Evolutionary conservation across 805 yeast genomes (phyloP), one percentile per base, ranked within the genome.

Genomic region (Schwanniomyces polymorphus): DNA sequence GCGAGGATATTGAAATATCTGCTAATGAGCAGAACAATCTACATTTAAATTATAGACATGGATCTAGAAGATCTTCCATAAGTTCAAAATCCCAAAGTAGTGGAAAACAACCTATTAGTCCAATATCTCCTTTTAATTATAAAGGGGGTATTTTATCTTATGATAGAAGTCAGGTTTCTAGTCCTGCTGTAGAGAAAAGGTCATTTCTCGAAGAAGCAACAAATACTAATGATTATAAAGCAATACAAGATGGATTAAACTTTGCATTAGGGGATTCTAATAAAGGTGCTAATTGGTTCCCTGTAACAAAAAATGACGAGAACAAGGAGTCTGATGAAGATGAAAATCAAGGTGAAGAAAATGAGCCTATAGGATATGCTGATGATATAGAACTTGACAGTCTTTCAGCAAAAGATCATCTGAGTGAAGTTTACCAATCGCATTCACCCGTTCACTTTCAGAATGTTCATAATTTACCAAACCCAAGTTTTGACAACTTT

Each of bases 201-300:
- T 60, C 67, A 9, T 53, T 55, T 33, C 41, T 64, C 25, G 55
- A 57, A 23, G 60, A 60, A 14, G 68, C 67, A 5, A 57, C 65
- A 2, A 55, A 57, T 11, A 57, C 54, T n/a, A 57, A 57, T 37
- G 71, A 67, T 45, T 53, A 67, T 27, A 61, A 61, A 31, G 71
- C 70, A 28, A 51, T 69, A 27, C 57, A 56, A 42, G 67, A 67
- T 47, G 72, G 74, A 1, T 51, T 69, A 9, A 57, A 56, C 27
- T 61, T 63, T 47, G 75, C 74, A 4, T 55, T 69, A n/a, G 74
- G 74, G 6, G 52, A 60, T 3, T 43, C 53, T 11, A 53, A 53
- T 6, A 48, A 53, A 5, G 56, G 43, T 7, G 56, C 64, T 10
- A 57, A 62, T 37, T 68, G 74, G 74, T 60, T 68, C 33, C 73